A percentile compares a stretch with the other conserved stretches of the same genome.
These are phyloP conservation scores for Sphenostylis stenocarpa DNA, from an alignment of 306 rosid genomes.

Conservation along the genomic window DNA sequence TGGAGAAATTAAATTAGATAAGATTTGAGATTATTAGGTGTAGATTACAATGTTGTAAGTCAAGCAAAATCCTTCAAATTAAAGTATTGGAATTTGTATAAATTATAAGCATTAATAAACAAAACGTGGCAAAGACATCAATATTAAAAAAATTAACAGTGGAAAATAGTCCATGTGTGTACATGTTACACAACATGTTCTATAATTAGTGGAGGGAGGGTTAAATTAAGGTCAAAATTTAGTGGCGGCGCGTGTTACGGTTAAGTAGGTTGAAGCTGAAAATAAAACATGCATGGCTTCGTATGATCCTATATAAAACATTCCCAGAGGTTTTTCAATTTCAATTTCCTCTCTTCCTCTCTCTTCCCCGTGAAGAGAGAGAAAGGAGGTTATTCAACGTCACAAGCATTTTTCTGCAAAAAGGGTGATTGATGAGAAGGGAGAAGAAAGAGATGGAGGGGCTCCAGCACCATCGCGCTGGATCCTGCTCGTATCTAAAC, in stretches of 20 bases:
- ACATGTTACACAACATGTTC: background rate
- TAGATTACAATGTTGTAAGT: no score
- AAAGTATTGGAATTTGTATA: no score
- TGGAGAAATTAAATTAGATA: no score
- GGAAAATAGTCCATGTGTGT: background rate
- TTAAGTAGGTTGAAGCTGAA: background rate
- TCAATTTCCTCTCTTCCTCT: slow-evolving; percentile 24
- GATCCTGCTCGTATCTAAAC: background rate
- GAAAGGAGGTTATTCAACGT: background rate
- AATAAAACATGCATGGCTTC: background rate
- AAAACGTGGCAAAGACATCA: no score
- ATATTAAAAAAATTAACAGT: background rate
- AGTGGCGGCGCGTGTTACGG: background rate
- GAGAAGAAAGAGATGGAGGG: slow-evolving; percentile 28
- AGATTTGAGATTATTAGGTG: no score
- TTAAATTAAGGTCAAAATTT: slow-evolving; percentile 16
- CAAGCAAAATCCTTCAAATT: no score
- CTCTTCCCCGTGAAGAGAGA: background rate
- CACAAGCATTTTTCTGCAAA: no score
- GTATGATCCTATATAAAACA: background rate
- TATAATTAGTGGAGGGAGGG: slow-evolving; percentile 9
- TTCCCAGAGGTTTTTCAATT: background rate
- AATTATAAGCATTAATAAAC: no score
- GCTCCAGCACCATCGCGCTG: background rate
- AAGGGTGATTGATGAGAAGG: background rate